phyloP scores from a whole-genome alignment of 257 asterid genomes.

The Solanum gracilifrons region DNA sequence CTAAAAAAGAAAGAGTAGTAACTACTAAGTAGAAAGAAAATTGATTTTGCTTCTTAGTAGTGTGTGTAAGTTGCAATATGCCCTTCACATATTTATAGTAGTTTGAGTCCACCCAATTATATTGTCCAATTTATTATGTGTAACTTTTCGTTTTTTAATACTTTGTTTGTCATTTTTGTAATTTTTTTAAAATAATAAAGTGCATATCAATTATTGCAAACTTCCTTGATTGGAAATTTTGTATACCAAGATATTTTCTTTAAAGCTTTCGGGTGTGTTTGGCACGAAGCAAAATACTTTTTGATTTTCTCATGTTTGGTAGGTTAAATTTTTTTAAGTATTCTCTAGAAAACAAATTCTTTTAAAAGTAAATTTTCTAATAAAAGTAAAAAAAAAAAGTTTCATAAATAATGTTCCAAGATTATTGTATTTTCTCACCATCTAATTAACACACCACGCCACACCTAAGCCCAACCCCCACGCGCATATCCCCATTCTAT shows the following conservation, averaged over 20 bases:
- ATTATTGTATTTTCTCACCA: not conserved
- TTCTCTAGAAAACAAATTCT: not conserved
- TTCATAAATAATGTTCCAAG: not conserved
- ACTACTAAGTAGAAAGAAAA: not conserved
- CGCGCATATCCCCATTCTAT: not conserved
- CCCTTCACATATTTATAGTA: conserved; percentile 28
- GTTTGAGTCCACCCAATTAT: not conserved
- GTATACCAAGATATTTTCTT: not conserved
- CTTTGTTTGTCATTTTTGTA: not conserved
- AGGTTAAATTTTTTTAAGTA: not conserved
- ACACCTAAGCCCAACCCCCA: not conserved
- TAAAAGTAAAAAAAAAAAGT: not conserved
- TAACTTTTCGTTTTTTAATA: not conserved
- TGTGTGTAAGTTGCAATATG: not conserved
- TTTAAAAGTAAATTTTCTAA: not conserved
- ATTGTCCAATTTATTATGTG: not conserved
- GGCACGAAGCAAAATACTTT: not conserved
- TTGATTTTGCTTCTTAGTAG: not conserved
- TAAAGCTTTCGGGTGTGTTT: not conserved
- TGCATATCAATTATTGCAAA: not conserved
- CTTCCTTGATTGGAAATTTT: not conserved
- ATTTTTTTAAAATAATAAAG: not conserved
- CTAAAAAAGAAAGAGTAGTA: not conserved
- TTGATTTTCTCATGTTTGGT: not conserved
- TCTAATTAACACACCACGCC: not conserved